Evolutionary conservation across 495 filamentous ascomycete genomes (phyloP).

Genomic region (Podospora conica): DNA sequence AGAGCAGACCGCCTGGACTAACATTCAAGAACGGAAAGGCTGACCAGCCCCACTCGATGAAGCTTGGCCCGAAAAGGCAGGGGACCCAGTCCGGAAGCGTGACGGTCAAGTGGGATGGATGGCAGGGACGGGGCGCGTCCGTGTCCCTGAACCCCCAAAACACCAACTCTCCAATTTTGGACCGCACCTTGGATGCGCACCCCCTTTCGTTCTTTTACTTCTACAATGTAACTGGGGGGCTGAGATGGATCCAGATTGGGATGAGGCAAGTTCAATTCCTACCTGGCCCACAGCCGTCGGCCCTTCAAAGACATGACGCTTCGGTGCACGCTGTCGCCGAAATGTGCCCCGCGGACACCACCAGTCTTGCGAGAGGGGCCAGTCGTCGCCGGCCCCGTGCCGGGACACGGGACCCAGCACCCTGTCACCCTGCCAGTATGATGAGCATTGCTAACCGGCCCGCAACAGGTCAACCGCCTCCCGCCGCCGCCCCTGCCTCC

Average conservation of each 20-base stretch:
- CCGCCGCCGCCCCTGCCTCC: conserved; percentile 64
- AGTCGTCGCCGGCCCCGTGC: too few relatives aligned
- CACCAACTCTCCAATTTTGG: background rate
- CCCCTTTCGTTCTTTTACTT: conserved; percentile 2
- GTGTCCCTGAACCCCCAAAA: background rate
- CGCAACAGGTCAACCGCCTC: conserved; percentile 60
- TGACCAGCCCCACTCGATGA: background rate
- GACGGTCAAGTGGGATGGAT: background rate
- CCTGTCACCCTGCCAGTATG: background rate
- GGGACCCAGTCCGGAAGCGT: background rate
- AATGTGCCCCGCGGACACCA: background rate
- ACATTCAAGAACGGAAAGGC: background rate
- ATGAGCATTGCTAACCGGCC: background rate
- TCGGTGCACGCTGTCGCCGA: background rate
- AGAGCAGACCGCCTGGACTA: background rate
- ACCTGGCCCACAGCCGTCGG: background rate
- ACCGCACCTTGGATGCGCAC: background rate
- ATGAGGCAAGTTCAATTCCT: conserved; percentile 44
- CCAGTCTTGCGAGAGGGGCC: too few relatives aligned
- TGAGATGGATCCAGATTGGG: conserved; percentile 56
- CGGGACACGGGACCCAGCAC: too few relatives aligned
- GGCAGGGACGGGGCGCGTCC: too few relatives aligned
- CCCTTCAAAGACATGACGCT: background rate
- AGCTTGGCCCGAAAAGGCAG: background rate
- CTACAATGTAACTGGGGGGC: conserved; percentile 21